phyloP scores from a whole-genome alignment of 192 early-diverging fungal species.

The Coemansia sp. region DNA sequence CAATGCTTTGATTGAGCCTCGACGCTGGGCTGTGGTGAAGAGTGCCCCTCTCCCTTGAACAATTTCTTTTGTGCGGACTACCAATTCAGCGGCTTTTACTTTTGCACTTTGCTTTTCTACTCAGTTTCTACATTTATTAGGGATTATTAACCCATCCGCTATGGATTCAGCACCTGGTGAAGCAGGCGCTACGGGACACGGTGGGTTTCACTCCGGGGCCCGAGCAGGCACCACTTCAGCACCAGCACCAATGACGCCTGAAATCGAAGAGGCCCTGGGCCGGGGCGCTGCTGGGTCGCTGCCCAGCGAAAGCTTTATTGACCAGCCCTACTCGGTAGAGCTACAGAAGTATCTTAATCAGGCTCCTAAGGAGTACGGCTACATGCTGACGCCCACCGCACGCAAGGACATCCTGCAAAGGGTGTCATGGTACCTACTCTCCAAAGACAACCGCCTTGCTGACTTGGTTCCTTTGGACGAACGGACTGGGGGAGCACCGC shows the following conservation, averaged over 20 bases:
- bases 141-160: background rate
- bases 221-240: conserved; percentile 3
- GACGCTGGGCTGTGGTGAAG: too few relatives aligned
- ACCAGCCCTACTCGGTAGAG: conserved; percentile 42
- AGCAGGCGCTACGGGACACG: background rate
- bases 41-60: too few relatives aligned
- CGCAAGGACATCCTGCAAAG: conserved; percentile 48
- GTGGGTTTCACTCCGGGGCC: background rate
- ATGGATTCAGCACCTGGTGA: conserved; percentile 2
- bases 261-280: conserved; percentile 45
- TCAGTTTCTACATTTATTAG: background rate
- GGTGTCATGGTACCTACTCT: conserved; percentile 51
- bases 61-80: too few relatives aligned
- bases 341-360: conserved; percentile 41
- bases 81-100: too few relatives aligned
- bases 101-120: background rate
- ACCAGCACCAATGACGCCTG: conserved; percentile 21
- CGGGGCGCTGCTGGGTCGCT: conserved; percentile 24
- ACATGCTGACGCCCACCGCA: conserved; percentile 47
- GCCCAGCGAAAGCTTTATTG: conserved; percentile 48
- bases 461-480: conserved; percentile 54
- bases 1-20: too few relatives aligned
- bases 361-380: conserved; percentile 41
- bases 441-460: conserved; percentile 53
- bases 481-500: conserved; percentile 51